Evolutionary conservation across 106 monocot species (phyloP).

Genomic region (Cymbidium sinense): DNA sequence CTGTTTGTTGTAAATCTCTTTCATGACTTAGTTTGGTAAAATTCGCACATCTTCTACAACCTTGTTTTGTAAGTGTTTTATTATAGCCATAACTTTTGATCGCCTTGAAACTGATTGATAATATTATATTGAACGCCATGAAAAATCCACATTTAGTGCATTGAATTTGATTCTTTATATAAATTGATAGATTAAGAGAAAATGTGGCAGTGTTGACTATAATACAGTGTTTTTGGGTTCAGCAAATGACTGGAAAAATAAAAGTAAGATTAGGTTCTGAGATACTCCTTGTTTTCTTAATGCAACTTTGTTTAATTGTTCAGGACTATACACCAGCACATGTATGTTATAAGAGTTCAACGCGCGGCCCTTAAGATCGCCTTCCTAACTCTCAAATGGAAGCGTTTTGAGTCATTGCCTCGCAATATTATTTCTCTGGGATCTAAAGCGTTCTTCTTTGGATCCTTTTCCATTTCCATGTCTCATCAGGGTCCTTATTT

Average conservation of each 20-base stretch:
- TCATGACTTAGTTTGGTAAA: background rate
- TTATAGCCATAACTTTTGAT: background rate
- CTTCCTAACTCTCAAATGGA: slow-evolving; percentile 32
- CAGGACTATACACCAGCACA: background rate
- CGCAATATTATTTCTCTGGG: slow-evolving; percentile 16
- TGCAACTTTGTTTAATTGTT: background rate
- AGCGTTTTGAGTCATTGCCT: slow-evolving; percentile 31
- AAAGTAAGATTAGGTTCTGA: background rate
- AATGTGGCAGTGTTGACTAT: background rate
- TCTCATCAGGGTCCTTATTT: background rate
- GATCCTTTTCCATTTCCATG: slow-evolving; percentile 1
- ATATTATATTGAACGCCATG: background rate
- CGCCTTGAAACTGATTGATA: background rate
- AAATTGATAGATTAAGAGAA: background rate
- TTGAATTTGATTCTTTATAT: background rate
- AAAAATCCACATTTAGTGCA: background rate
- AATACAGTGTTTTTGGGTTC: background rate
- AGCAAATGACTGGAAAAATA: background rate
- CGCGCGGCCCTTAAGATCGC: slow-evolving; percentile 61
- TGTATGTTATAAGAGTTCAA: background rate
- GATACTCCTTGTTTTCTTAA: background rate
- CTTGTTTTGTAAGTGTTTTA: background rate
- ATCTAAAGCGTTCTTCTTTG: slow-evolving; percentile 23
- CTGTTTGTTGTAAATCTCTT: background rate
- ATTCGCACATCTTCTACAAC: too few species aligned